These are phyloP conservation scores for Aspergillus chevalieri DNA, from an alignment of 2,329 filamentous ascomycete species.

Conservation along the genomic window DNA sequence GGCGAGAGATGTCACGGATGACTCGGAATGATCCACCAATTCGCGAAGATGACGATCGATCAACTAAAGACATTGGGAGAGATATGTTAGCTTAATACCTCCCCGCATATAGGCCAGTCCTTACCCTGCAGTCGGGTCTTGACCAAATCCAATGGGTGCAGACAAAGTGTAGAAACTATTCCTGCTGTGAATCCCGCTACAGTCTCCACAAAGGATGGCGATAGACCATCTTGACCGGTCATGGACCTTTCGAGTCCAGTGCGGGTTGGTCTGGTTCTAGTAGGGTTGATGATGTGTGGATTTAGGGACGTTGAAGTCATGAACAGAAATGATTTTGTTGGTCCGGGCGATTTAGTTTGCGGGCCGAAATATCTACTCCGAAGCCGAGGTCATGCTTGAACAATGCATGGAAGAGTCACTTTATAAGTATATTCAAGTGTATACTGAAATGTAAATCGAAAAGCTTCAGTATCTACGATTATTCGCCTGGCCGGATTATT, in stretches of 20 bases:
- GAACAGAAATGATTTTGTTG: neutral
- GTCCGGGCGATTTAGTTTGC: slow-evolving; percentile 3
- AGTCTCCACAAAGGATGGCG: slow-evolving; percentile 76
- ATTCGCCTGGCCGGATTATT: too few relatives aligned
- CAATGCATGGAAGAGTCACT: too few relatives aligned
- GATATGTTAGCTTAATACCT: slow-evolving; percentile 8
- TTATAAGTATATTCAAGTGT: too few relatives aligned
- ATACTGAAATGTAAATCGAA: too few relatives aligned
- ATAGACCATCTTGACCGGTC: slow-evolving; percentile 51
- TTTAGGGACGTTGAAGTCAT: neutral
- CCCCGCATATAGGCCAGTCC: slow-evolving; percentile 13
- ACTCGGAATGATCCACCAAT: slow-evolving; percentile 51
- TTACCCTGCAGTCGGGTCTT: slow-evolving; percentile 91
- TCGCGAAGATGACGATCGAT: slow-evolving; percentile 43
- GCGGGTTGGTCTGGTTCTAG: slow-evolving; percentile 2
- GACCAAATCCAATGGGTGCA: slow-evolving; percentile 90
- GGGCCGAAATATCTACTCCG: slow-evolving; percentile 1
- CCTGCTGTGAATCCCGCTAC: slow-evolving; percentile 87
- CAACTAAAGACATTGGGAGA: slow-evolving; percentile 41
- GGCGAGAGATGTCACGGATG: slow-evolving; percentile 44
- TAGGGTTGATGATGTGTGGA: neutral
- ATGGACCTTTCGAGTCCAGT: slow-evolving; percentile 27
- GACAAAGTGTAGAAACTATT: slow-evolving; percentile 73
- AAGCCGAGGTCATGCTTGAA: too few relatives aligned
- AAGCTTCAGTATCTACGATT: too few relatives aligned